These are phyloP conservation scores for Lanmaoa pseudosensibilis DNA, from an alignment of 768 basidiomycete genomes.

Conservation along the genomic window DNA sequence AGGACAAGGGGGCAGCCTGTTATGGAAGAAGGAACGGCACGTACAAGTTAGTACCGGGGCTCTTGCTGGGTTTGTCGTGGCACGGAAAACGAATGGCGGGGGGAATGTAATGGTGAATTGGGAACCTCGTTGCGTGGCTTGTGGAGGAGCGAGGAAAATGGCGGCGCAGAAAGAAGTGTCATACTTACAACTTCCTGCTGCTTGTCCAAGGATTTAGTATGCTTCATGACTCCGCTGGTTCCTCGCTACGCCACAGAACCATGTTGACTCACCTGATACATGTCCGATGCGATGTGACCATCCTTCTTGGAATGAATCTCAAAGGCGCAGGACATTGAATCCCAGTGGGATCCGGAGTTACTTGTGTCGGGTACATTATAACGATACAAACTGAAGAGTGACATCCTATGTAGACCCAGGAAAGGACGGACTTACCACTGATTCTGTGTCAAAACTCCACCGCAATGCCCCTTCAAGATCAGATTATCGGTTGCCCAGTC, in stretches of 20 bases:
- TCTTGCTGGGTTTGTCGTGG: background rate
- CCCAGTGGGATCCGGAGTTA: background rate
- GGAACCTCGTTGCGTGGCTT: background rate
- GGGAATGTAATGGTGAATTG: background rate
- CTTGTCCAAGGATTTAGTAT: background rate
- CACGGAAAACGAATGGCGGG: background rate
- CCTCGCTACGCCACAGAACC: conserved; percentile 25
- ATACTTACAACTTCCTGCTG: background rate
- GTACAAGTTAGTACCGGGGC: background rate
- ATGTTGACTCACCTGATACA: conserved; percentile 9
- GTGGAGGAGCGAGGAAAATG: background rate
- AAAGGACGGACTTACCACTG: background rate
- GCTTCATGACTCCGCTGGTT: conserved; percentile 2
- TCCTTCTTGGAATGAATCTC: background rate
- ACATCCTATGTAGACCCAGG: background rate
- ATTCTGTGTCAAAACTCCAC: background rate
- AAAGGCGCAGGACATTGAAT: background rate
- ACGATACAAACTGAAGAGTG: conserved; percentile 1
- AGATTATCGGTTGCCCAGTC: background rate
- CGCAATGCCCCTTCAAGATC: background rate
- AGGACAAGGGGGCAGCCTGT: background rate
- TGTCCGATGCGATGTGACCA: background rate
- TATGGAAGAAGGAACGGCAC: background rate
- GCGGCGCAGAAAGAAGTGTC: background rate
- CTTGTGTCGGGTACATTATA: background rate